A percentile compares a stretch with the other conserved stretches of the same genome.
These are phyloP conservation scores for Sequoiadendron giganteum DNA, from an alignment of 75 land plant genomes.

Conservation along the genomic window DNA sequence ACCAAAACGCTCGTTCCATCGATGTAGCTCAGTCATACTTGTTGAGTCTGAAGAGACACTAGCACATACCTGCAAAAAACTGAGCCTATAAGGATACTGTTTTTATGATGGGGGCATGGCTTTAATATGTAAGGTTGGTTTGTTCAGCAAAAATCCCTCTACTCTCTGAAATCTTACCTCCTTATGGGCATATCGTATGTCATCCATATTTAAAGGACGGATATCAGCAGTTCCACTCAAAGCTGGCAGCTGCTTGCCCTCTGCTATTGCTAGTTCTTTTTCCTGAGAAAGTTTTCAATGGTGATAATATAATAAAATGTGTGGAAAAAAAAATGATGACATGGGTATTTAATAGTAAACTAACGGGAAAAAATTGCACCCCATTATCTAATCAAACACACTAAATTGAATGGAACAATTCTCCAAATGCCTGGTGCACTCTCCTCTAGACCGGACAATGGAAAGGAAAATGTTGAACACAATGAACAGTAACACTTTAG, in stretches of 20 bases:
- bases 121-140: background rate
- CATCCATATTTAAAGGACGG: conserved; percentile 64
- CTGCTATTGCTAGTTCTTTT: conserved; percentile 46
- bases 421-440: background rate
- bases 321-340: background rate
- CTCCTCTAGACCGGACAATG: background rate
- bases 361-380: background rate
- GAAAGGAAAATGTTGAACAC: too few species aligned
- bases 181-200: conserved; percentile 75
- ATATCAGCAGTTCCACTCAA: conserved; percentile 52
- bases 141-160: background rate
- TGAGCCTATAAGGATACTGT: background rate
- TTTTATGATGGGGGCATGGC: background rate
- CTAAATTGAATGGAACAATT: background rate
- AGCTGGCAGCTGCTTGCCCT: conserved; percentile 46
- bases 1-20: conserved; percentile 25
- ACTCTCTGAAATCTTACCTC: conserved; percentile 33
- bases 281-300: conserved; percentile 35
- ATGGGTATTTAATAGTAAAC: background rate
- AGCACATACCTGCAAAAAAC: conserved; percentile 18
- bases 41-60: conserved; percentile 23
- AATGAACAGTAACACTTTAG: background rate
- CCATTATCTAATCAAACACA: background rate
- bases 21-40: conserved; percentile 20
- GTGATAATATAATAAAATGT: background rate